Percentiles rank a stretch among this genome's conserved stretches.
phyloP scores from a whole-genome alignment of 1,284 basidiomycete genomes.

The Sparassis latifolia region DNA sequence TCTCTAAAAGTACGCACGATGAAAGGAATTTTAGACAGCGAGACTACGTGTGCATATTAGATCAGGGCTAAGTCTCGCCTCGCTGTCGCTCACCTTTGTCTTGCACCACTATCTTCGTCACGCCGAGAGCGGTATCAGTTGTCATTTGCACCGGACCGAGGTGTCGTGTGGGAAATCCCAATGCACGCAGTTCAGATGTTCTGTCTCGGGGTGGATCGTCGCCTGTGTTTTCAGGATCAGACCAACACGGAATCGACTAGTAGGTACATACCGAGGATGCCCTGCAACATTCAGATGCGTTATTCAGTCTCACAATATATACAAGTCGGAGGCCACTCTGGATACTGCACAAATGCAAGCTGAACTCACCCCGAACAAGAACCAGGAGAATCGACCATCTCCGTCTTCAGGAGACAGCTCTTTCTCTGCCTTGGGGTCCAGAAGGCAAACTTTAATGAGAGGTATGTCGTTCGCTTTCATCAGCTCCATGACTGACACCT shows the following conservation, averaged over 20 bases:
- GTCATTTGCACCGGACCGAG: slow-evolving; percentile 93
- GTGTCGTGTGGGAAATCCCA: slow-evolving; percentile 84
- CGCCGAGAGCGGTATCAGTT: slow-evolving; percentile 93
- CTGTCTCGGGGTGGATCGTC: slow-evolving; percentile 89
- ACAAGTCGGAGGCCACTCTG: too few species aligned
- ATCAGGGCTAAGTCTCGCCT: slow-evolving; percentile 16
- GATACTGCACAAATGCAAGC: too few species aligned
- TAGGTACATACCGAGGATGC: slow-evolving; percentile 46
- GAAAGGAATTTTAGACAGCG: slow-evolving; percentile 68
- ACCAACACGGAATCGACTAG: not conserved
- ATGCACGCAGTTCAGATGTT: slow-evolving; percentile 78
- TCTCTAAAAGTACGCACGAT: slow-evolving; percentile 36
- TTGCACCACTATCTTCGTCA: slow-evolving; percentile 83
- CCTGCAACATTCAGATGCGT: slow-evolving; percentile 30
- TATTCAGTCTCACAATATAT: not conserved
- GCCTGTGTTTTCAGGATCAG: slow-evolving; percentile 34
- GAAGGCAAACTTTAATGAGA: slow-evolving; percentile 68
- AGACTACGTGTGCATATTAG: slow-evolving; percentile 31
- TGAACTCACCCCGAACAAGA: slow-evolving; percentile 75
- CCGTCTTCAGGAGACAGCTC: slow-evolving; percentile 71
- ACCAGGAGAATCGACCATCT: slow-evolving; percentile 70
- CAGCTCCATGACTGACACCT: slow-evolving; percentile 58
- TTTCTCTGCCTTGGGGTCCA: slow-evolving; percentile 79
- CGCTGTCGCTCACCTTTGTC: slow-evolving; percentile 63
- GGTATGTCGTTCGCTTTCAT: slow-evolving; percentile 48